phyloP scores from a whole-genome alignment of 768 basidiomycete genomes.

The Cantharellus anzutake region DNA sequence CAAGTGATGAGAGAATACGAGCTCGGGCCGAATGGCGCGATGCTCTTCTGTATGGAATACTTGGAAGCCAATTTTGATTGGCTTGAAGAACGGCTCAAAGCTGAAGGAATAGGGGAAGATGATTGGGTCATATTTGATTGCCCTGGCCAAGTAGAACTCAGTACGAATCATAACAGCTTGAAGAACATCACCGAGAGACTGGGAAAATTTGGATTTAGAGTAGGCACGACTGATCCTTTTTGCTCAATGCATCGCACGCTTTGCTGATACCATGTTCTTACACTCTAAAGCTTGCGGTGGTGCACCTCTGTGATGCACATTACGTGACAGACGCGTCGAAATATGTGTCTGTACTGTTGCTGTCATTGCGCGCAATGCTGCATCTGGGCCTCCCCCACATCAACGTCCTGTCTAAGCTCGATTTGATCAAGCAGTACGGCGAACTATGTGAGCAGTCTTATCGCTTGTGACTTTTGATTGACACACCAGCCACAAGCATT shows the following conservation, averaged over 20 bases:
- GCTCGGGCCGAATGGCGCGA: slow-evolving; percentile 88
- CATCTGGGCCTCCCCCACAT: slow-evolving; percentile 96
- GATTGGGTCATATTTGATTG: slow-evolving; percentile 91
- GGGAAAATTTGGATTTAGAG: slow-evolving; percentile 62
- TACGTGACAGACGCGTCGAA: slow-evolving; percentile 93
- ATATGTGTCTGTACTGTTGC: slow-evolving; percentile 79
- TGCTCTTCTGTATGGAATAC: slow-evolving; percentile 95
- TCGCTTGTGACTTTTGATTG: background rate
- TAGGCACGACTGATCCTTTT: slow-evolving; percentile 25
- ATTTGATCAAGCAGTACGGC: slow-evolving; percentile 77
- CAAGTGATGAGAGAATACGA: slow-evolving; percentile 72
- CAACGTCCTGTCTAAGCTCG: slow-evolving; percentile 92
- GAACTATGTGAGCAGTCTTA: slow-evolving; percentile 50
- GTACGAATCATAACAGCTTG: slow-evolving; percentile 85
- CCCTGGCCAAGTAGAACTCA: slow-evolving; percentile 93
- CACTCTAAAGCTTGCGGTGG: slow-evolving; percentile 58
- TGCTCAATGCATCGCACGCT: background rate
- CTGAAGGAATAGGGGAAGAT: slow-evolving; percentile 31
- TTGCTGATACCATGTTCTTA: background rate
- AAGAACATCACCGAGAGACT: slow-evolving; percentile 59
- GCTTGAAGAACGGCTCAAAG: slow-evolving; percentile 46
- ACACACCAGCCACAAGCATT: slow-evolving; percentile 41
- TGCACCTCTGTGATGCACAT: slow-evolving; percentile 92
- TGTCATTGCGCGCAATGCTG: slow-evolving; percentile 92
- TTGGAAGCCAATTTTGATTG: slow-evolving; percentile 84